phyloP scores from a whole-genome alignment of 176 grass and related monocot genomes.

The Hyparrhenia diplandra region DNA sequence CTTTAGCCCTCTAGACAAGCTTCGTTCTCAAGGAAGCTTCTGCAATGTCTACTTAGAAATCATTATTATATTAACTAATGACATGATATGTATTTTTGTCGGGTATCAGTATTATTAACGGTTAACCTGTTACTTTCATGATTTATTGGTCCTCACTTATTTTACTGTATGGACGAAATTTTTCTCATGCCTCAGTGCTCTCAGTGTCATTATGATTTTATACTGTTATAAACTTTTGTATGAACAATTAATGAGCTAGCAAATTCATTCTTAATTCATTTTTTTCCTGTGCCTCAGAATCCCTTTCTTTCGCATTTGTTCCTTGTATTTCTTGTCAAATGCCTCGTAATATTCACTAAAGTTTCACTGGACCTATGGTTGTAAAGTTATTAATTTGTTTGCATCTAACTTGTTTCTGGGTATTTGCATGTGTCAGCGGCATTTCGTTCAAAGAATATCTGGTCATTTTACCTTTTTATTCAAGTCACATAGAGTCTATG shows the following conservation, averaged over 20 bases:
- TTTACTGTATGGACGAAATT: not conserved
- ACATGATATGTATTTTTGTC: not conserved
- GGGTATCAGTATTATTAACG: not conserved
- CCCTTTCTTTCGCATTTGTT: not conserved
- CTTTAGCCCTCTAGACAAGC: not conserved
- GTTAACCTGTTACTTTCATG: not conserved
- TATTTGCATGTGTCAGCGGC: not conserved
- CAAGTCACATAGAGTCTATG: not conserved
- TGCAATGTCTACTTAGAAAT: not conserved
- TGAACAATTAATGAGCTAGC: not conserved
- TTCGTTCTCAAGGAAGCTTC: not conserved
- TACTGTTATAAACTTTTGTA: not conserved
- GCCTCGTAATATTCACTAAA: not conserved
- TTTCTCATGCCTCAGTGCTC: not conserved
- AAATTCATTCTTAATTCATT: not conserved
- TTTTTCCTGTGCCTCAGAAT: not conserved
- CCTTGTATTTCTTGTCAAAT: not conserved
- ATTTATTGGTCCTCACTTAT: not conserved
- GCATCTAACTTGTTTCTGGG: slow-evolving; percentile 7
- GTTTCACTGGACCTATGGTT: not conserved
- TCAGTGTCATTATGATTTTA: not conserved
- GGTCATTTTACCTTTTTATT: not conserved
- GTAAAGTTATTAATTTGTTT: slow-evolving; percentile 7
- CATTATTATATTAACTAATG: not conserved
- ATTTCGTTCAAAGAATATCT: not conserved